Conservation (phyloP, 345 rosid species). For the Aethionema arabicum region DNA sequence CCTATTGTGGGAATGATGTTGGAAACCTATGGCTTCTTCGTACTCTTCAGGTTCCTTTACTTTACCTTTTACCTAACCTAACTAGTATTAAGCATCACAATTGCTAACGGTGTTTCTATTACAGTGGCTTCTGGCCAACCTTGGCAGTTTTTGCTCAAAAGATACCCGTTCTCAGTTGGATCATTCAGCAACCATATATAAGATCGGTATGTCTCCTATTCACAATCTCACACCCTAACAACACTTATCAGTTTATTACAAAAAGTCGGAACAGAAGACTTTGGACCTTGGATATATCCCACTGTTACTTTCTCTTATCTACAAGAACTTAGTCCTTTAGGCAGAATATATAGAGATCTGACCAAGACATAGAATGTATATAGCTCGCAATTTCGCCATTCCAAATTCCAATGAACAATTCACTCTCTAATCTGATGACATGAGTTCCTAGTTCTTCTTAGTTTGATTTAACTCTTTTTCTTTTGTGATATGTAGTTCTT, state of each 20-base stretch:
- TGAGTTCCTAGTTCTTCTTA: slow-evolving; percentile 19
- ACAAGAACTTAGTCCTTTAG: neutral
- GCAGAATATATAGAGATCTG: slow-evolving; percentile 4
- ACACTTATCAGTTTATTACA: neutral
- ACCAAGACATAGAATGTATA: neutral
- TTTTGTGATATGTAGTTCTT: slow-evolving; percentile 34
- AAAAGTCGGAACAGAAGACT: slow-evolving; percentile 5
- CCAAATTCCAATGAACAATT: neutral
- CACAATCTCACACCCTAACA: slow-evolving; percentile 10
- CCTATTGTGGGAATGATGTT: slow-evolving; percentile 92
- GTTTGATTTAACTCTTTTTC: slow-evolving; percentile 10
- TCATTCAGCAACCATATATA: slow-evolving; percentile 76
- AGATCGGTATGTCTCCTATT: slow-evolving; percentile 61
- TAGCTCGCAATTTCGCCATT: neutral
- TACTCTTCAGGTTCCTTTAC: slow-evolving; percentile 76
- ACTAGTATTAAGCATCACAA: slow-evolving; percentile 1
- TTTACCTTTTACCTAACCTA: neutral
- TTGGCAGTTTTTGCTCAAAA: slow-evolving; percentile 80
- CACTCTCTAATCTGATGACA: slow-evolving; percentile 11
- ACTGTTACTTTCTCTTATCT: slow-evolving; percentile 3
- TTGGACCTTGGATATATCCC: neutral
- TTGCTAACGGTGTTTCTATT: slow-evolving; percentile 14
- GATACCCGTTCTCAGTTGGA: slow-evolving; percentile 97
- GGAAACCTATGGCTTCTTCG: slow-evolving; percentile 84
- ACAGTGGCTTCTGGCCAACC: slow-evolving; percentile 99